These are phyloP conservation scores for Metarhizium robertsii DNA, from an alignment of 2,329 filamentous ascomycete species.

Conservation along the genomic window DNA sequence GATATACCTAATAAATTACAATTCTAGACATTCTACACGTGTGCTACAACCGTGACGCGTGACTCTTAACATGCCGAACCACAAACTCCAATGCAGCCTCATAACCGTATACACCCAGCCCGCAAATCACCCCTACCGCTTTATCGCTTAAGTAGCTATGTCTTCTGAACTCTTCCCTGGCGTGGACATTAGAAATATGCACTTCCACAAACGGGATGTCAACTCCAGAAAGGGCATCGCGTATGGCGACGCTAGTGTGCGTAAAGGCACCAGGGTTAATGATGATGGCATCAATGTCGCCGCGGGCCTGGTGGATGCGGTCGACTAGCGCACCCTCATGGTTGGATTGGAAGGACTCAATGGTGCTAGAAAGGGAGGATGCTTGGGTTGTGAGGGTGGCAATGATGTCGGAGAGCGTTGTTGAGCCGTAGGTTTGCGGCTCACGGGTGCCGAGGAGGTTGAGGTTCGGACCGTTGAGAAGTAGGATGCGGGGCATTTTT, in stretches of 20 bases:
- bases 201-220: constrained; percentile 67
- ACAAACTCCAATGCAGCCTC: constrained; percentile 48
- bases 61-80: constrained; percentile 32
- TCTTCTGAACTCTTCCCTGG: constrained; percentile 57
- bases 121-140: constrained; percentile 63
- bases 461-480: constrained; percentile 77
- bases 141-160: constrained; percentile 70
- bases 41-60: constrained; percentile 8
- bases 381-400: constrained; percentile 39
- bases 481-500: constrained; percentile 44
- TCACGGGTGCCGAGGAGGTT: constrained; percentile 71
- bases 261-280: constrained; percentile 72
- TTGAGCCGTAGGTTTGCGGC: constrained; percentile 62
- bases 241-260: constrained; percentile 65
- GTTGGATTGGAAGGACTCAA: constrained; percentile 65
- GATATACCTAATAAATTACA: neutral
- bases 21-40: neutral
- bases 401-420: constrained; percentile 56
- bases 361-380: constrained; percentile 30
- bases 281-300: constrained; percentile 52
- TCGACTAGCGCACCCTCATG: constrained; percentile 68
- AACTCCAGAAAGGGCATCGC: constrained; percentile 64
- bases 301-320: constrained; percentile 54
- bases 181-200: constrained; percentile 69
- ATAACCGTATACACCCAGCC: constrained; percentile 55